Conservation (phyloP, 306 rosid genomes). For the Castanea crenata region DNA sequence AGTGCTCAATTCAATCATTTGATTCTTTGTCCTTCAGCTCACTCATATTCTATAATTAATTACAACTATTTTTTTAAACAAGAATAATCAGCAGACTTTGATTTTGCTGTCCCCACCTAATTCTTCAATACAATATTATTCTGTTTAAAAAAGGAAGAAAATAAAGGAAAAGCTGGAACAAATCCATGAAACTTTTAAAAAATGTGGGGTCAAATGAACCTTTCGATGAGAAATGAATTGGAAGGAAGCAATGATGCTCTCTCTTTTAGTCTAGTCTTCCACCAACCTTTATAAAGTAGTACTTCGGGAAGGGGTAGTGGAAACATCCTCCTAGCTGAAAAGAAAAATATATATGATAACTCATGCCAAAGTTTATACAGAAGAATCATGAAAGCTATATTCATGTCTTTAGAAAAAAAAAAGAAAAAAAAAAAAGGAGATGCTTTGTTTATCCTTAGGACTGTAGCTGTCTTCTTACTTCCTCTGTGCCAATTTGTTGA, state of each 20-base stretch:
- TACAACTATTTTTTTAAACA: neutral
- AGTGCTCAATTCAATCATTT: neutral
- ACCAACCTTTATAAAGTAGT: neutral
- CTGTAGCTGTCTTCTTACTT: neutral
- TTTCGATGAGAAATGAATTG: constrained; percentile 8
- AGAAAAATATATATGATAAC: neutral
- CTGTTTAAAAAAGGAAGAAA: constrained; percentile 8
- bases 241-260: constrained; percentile 17
- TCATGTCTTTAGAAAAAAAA: neutral
- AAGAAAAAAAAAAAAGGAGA: neutral
- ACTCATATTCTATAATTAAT: neutral
- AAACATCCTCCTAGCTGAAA: constrained; percentile 26
- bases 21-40: neutral
- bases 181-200: constrained; percentile 16
- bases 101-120: constrained; percentile 10
- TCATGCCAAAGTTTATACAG: neutral
- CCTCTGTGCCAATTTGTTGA: too few relatives aligned
- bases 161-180: neutral
- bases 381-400: constrained; percentile 6
- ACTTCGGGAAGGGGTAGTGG: constrained; percentile 17
- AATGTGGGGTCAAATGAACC: constrained; percentile 34
- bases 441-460: neutral
- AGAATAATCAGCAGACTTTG: neutral
- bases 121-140: constrained; percentile 21
- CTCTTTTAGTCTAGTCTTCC: neutral